Evolutionary conservation across 2,329 filamentous ascomycete genomes (phyloP).

Genomic region (Cladobotryum protrusum): DNA sequence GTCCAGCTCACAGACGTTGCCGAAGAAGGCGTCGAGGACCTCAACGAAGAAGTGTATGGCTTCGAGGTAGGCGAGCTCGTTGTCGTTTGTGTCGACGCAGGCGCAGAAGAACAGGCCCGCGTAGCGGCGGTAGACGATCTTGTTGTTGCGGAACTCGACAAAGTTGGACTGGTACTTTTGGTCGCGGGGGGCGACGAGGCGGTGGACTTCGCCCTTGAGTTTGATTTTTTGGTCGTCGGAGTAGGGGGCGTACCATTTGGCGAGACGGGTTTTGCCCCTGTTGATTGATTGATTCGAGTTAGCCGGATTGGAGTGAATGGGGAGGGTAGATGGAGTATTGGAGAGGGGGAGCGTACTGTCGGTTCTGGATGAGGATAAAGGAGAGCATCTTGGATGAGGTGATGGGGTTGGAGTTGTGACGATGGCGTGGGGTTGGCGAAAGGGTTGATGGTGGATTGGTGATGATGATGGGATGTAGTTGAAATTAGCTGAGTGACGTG

Average conservation of each 20-base stretch:
- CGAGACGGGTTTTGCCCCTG: constrained; percentile 95
- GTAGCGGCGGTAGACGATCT: constrained; percentile 96
- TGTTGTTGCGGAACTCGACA: constrained; percentile 91
- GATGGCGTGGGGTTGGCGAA: not conserved
- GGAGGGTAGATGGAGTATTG: not conserved
- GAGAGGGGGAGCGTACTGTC: constrained; percentile 52
- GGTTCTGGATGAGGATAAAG: constrained; percentile 85
- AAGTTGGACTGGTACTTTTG: constrained; percentile 99
- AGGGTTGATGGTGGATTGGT: not conserved
- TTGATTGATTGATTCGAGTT: not conserved
- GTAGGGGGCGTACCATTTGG: constrained; percentile 99
- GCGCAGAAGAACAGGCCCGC: constrained; percentile 98
- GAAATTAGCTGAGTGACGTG: not conserved
- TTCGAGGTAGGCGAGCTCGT: constrained; percentile 93
- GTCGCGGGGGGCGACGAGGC: constrained; percentile 92
- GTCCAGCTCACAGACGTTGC: constrained; percentile 97
- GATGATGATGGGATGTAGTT: constrained; percentile 2
- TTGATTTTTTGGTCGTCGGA: constrained; percentile 99
- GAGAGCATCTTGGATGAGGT: constrained; percentile 53
- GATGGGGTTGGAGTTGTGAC: not conserved
- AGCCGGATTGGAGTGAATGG: not conserved
- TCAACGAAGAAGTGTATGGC: constrained; percentile 99
- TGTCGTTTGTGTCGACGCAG: constrained; percentile 98
- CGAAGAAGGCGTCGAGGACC: constrained; percentile 96
- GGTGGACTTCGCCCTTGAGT: constrained; percentile 97